A percentile compares a stretch with the other conserved stretches of the same genome.
These are phyloP conservation scores for Wallacemonas rigidus DNA, from an alignment of 208 protist genomes.

Conservation along the genomic window DNA sequence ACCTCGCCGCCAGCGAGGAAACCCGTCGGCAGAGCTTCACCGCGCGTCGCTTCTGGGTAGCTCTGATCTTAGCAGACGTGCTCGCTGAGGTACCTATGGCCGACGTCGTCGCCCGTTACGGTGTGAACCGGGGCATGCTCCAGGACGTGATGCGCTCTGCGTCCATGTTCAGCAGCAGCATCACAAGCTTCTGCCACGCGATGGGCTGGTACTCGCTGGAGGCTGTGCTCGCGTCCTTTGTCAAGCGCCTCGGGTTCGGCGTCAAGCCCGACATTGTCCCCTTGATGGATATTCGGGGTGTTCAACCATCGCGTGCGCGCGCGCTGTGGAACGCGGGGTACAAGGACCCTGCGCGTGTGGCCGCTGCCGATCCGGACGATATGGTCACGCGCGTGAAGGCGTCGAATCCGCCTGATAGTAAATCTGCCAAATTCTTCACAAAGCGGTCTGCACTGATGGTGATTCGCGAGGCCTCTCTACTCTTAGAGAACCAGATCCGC, in stretches of 20 bases:
- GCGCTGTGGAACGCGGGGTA: constrained; percentile 85
- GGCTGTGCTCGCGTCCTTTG: constrained; percentile 84
- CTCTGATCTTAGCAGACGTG: constrained; percentile 88
- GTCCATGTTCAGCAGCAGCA: constrained; percentile 86
- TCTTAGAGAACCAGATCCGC: constrained; percentile 60
- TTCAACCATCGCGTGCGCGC: constrained; percentile 79
- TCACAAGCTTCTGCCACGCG: constrained; percentile 85
- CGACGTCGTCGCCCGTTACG: constrained; percentile 69
- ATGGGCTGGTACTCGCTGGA: constrained; percentile 91
- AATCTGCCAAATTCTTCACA: constrained; percentile 71
- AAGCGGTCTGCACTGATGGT: constrained; percentile 54
- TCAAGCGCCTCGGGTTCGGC: constrained; percentile 86
- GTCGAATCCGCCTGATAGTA: constrained; percentile 54
- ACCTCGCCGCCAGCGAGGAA: constrained; percentile 27
- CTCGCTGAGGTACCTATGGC: constrained; percentile 76
- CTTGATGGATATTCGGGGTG: constrained; percentile 84
- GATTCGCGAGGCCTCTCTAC: constrained; percentile 61
- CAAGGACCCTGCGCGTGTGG: constrained; percentile 46
- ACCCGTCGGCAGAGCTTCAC: constrained; percentile 53
- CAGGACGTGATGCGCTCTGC: constrained; percentile 84
- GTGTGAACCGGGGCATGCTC: constrained; percentile 79
- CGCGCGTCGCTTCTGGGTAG: constrained; percentile 86
- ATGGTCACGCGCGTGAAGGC: constrained; percentile 66
- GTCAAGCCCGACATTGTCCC: constrained; percentile 91
- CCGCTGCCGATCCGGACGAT: constrained; percentile 55